Conservation (phyloP, 495 filamentous ascomycete species). For the Penicillium cosmopolitanum region DNA sequence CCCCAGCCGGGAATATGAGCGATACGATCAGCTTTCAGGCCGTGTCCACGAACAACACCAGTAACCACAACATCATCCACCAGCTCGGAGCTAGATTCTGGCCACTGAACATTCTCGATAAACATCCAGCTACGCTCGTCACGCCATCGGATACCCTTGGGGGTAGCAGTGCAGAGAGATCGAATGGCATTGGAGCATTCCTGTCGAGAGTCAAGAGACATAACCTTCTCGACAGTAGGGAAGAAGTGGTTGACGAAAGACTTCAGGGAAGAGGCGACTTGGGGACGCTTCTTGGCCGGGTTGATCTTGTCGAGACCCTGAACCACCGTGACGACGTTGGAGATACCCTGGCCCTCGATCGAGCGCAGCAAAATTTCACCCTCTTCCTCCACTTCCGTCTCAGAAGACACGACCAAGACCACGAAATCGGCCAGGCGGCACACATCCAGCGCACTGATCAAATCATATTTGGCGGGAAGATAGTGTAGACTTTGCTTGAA, state of each 20-base stretch:
- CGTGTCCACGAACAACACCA: constrained; percentile 83
- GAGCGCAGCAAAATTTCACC: constrained; percentile 82
- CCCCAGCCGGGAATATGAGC: constrained; percentile 94
- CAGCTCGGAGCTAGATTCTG: constrained; percentile 48
- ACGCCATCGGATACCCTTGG: constrained; percentile 91
- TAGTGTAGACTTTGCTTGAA: constrained; percentile 95
- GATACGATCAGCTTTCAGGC: constrained; percentile 84
- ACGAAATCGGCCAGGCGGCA: constrained; percentile 90
- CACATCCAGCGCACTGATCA: constrained; percentile 79
- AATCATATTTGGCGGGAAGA: constrained; percentile 68
- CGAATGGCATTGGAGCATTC: constrained; percentile 89
- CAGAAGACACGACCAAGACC: constrained; percentile 76
- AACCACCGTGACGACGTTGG: constrained; percentile 78
- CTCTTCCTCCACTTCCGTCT: constrained; percentile 78
- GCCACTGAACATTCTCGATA: constrained; percentile 78
- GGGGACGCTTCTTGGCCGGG: constrained; percentile 72
- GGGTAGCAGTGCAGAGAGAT: constrained; percentile 83
- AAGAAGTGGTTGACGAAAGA: constrained; percentile 94
- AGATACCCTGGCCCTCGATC: constrained; percentile 91
- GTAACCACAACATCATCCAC: constrained; percentile 70
- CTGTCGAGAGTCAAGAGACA: constrained; percentile 80
- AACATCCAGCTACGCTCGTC: constrained; percentile 95
- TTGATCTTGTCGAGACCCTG: constrained; percentile 79
- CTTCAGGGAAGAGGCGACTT: constrained; percentile 77
- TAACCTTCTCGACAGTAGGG: constrained; percentile 82